Evolutionary conservation across 371 early-diverging fungal genomes (phyloP).

Genomic region (Syncephalastrum contaminatum): DNA sequence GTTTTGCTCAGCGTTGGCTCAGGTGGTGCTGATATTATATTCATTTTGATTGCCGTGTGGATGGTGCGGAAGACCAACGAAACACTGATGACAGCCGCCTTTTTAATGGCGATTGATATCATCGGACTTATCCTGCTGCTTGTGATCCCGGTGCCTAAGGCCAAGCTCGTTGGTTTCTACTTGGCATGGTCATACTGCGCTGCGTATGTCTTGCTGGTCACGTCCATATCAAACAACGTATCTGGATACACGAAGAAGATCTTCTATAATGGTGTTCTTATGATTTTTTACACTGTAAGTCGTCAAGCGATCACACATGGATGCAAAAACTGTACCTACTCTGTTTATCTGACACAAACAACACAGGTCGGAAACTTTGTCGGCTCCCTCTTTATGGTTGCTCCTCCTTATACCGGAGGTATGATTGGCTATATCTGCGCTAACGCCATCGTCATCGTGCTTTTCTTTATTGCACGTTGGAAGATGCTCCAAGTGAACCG

Average conservation of each 20-base stretch:
- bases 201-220: conserved; percentile 27
- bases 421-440: conserved; percentile 18
- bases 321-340: not conserved
- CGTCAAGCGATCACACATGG: not conserved
- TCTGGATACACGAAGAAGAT: conserved; percentile 28
- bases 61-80: conserved; percentile 17
- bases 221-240: conserved; percentile 19
- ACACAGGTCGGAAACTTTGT: conserved; percentile 20
- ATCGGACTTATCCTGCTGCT: conserved; percentile 32
- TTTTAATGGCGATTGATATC: conserved; percentile 24
- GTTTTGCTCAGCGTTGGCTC: conserved; percentile 29
- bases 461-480: conserved; percentile 17
- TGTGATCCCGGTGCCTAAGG: conserved; percentile 25
- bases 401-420: conserved; percentile 14
- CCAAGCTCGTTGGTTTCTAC: conserved; percentile 32
- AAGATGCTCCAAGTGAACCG: conserved; percentile 27
- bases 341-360: conserved; percentile 1
- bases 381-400: conserved; percentile 23
- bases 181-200: conserved; percentile 24
- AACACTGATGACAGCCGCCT: conserved; percentile 23
- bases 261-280: conserved; percentile 27
- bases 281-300: conserved; percentile 25
- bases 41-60: conserved; percentile 22
- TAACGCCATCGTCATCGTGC: conserved; percentile 9
- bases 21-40: conserved; percentile 29